Evolutionary conservation across 202 grass and related monocot genomes (phyloP).

Genomic region (Schoenoplectus tabernaemontani): DNA sequence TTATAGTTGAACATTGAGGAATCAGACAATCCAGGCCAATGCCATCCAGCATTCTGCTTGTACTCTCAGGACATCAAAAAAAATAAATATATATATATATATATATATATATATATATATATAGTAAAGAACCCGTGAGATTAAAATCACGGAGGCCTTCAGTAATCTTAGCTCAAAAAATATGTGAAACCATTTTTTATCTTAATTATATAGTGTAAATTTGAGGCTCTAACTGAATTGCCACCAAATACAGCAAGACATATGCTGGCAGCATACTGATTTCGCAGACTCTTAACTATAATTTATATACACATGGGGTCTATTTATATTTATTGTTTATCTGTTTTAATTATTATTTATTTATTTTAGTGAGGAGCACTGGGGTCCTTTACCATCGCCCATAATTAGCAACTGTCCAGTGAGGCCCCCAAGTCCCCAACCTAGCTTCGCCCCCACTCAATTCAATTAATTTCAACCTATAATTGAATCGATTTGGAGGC

Average conservation of each 20-base stretch:
- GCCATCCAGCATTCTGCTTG: not conserved
- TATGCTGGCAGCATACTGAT: not conserved
- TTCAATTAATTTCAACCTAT: not conserved
- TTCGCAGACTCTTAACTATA: not conserved
- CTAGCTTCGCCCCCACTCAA: not conserved
- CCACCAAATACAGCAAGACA: not conserved
- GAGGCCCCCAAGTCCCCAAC: not conserved
- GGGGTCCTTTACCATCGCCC: not conserved
- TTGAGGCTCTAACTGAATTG: not conserved
- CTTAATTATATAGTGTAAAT: too few species aligned
- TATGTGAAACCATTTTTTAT: too few species aligned
- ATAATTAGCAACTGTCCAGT: constrained; percentile 1
- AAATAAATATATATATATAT: too few species aligned
- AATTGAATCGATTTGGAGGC: not conserved
- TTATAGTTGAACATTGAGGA: not conserved
- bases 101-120: too few species aligned
- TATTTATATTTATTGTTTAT: not conserved
- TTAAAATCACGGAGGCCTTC: too few species aligned
- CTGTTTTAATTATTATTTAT: not conserved
- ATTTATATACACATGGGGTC: not conserved
- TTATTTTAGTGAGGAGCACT: too few species aligned
- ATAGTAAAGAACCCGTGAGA: too few species aligned
- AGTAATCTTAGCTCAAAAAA: too few species aligned
- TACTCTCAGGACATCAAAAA: not conserved
- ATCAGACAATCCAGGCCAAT: not conserved